Evolutionary conservation across 1,284 basidiomycete species (phyloP).

Genomic region (Meripilus lineatus): DNA sequence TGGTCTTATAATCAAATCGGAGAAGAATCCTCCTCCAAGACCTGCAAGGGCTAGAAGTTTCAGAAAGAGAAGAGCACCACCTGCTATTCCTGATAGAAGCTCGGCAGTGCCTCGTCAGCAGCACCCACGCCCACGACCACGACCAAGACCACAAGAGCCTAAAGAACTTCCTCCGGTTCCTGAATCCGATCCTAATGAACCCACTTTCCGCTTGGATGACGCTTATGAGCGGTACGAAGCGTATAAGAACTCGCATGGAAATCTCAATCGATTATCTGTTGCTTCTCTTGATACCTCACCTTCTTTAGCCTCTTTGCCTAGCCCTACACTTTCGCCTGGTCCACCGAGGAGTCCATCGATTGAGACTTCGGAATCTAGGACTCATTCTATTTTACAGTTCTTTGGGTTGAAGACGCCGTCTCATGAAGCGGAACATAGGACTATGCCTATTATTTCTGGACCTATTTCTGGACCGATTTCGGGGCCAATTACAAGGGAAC

Average conservation of each 20-base stretch:
- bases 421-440: conserved; percentile 33
- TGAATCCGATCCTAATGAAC: conserved; percentile 18
- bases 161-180: conserved; percentile 58
- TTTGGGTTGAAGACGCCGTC: conserved; percentile 51
- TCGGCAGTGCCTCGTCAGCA: not conserved
- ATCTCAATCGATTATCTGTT: conserved; percentile 51
- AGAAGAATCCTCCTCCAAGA: conserved; percentile 36
- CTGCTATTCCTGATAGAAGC: conserved; percentile 35
- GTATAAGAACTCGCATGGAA: conserved; percentile 53
- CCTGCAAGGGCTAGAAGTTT: conserved; percentile 22
- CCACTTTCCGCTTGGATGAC: conserved; percentile 59
- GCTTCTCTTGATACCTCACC: conserved; percentile 45
- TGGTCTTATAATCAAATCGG: conserved; percentile 72
- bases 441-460: conserved; percentile 49
- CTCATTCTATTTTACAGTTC: conserved; percentile 49
- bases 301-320: conserved; percentile 23
- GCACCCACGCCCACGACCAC: no score
- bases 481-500: conserved; percentile 18
- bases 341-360: conserved; percentile 24
- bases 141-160: conserved; percentile 13
- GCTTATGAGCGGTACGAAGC: conserved; percentile 88
- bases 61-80: conserved; percentile 47
- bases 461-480: conserved; percentile 38
- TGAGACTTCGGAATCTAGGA: conserved; percentile 27
- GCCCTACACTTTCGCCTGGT: conserved; percentile 12